Base-by-base conservation (phyloP, 345 rosid species). In the Gossypium herbaceum region DNA sequence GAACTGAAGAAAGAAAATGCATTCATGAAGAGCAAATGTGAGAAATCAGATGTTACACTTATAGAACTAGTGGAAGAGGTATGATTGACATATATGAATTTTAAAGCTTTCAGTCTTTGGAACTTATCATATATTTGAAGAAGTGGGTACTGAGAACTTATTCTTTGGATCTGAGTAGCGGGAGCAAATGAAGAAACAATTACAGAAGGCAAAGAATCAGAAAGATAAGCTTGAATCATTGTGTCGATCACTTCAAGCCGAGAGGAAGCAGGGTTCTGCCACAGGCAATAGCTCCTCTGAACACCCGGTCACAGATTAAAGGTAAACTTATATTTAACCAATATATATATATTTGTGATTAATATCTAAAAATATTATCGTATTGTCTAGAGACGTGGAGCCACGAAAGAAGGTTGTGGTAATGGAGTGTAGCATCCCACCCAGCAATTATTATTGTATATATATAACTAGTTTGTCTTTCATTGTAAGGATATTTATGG, bases 171-270 rank as follows among this genome's bases (percentile, higher is more conserved):
- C 22, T 50, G 71, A 66, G 66, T 88, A 94, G 97, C 92, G 95
- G 8, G 97, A 94, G 70, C 80, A 80, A 70, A 16, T 82, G 86
- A 94, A 91, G 90, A 88, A 90, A 80, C 90, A 82, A 68, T 78
- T 92, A 77, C 94, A 92, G 88, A 94, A 88, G 84, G 85, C 87
- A 24, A 94, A 86, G 88, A 94, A 94, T 67, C 98, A 94, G 83
- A 94, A 94, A 81, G 95, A 88, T 55, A 92, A 86, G 84, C 92
- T 91, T 45, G 98, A 94, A 81, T 91, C 94, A 9, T 82, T 92
- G 73, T 94, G 95, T 83, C 86, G 97, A 66, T 87, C 95, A n/a
- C 97, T 92, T 77, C 98, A 91, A 79, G 94, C 95, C 10, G 97
- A 94, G 82, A 85, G 97, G 84, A 92, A 86, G 77, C 95, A 86